Percentiles rank a stretch among this genome's conserved stretches.
These are phyloP conservation scores for Pseudisothecium myosuroides DNA, from an alignment of 225 moss, liverwort and hornwort genomes.

Conservation along the genomic window DNA sequence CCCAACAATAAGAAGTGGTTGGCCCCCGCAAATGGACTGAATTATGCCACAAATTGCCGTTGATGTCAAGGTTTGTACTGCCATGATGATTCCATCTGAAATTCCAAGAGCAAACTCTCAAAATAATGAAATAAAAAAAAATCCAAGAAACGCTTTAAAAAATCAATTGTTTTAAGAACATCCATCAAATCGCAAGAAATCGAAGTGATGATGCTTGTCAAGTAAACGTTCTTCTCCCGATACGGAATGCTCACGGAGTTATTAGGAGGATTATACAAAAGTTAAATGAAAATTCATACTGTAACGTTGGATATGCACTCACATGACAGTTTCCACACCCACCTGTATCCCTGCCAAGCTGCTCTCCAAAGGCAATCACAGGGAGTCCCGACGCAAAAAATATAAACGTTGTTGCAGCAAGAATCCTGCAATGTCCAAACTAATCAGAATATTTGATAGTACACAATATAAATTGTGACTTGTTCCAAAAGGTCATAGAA, in stretches of 20 bases:
- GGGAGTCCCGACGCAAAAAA: constrained; percentile 81
- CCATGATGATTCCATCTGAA: constrained; percentile 53
- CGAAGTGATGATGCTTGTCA: neutral
- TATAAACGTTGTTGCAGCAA: constrained; percentile 55
- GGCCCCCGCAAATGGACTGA: constrained; percentile 60
- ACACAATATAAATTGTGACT: neutral
- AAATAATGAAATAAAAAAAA: neutral
- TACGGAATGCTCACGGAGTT: neutral
- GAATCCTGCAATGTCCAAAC: constrained; percentile 39
- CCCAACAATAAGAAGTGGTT: constrained; percentile 77
- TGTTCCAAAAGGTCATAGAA: neutral
- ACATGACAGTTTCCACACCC: neutral
- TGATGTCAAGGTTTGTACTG: constrained; percentile 53
- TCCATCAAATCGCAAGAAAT: neutral
- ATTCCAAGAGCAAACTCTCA: neutral
- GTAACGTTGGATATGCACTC: neutral
- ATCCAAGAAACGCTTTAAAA: neutral
- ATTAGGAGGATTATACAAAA: neutral
- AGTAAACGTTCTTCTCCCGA: neutral
- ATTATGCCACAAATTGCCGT: constrained; percentile 75
- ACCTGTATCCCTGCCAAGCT: constrained; percentile 74
- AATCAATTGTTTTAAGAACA: neutral
- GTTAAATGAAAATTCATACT: neutral
- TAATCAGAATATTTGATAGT: neutral
- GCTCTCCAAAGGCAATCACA: constrained; percentile 82